phyloP scores from a whole-genome alignment of 2,329 filamentous ascomycete species.

The Calonectria honghensis region DNA sequence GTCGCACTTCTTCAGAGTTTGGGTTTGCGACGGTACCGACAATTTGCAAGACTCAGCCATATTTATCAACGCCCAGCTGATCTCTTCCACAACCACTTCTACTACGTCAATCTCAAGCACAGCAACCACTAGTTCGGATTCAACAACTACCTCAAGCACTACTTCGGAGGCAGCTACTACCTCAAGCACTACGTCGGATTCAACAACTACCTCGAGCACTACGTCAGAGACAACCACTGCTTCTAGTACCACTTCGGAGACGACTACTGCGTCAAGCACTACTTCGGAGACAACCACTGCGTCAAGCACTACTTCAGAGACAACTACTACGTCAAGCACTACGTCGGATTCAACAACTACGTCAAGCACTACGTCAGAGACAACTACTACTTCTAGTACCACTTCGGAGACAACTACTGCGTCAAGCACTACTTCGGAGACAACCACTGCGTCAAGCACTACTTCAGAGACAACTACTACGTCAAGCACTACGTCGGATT shows the following conservation, averaged over 20 bases:
- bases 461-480: too few species aligned
- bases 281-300: neutral
- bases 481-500: too few species aligned
- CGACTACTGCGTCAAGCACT: neutral
- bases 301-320: neutral
- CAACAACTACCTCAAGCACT: neutral
- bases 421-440: too few species aligned
- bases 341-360: neutral
- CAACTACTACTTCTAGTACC: too few species aligned
- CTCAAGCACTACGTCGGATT: neutral
- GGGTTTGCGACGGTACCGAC: neutral
- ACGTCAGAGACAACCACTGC: neutral
- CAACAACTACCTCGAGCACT: too few species aligned
- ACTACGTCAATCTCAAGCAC: neutral
- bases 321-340: neutral
- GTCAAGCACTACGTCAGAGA: too few species aligned
- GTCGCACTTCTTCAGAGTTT: neutral
- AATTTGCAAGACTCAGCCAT: neutral
- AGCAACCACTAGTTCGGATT: neutral
- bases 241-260: neutral
- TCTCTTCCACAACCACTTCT: neutral
- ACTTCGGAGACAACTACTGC: too few species aligned
- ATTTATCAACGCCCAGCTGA: neutral
- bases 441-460: neutral
- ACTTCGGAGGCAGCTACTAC: neutral